Base-by-base conservation (phyloP, 1,139 yeast species). In the Zygotorulaspora mrakii region DNA sequence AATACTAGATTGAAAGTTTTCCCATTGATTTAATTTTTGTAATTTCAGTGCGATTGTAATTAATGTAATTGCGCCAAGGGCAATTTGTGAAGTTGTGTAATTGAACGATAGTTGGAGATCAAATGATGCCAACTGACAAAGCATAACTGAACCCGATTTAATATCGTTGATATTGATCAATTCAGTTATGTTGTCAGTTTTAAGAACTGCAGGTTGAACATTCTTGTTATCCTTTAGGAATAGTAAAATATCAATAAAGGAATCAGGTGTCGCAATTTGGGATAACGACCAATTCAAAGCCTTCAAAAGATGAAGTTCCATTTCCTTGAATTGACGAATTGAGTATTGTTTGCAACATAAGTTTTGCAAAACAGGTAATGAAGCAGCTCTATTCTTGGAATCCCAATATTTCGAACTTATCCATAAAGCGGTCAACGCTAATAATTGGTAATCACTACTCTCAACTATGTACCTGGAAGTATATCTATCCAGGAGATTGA, bases 401-500 rank as follows among this genome's bases (percentile, higher is more conserved):
- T 82, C 91, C 61, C 77, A 70, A 59, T 76, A 80, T 64, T 83
- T 83, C 48, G 87, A 77, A 31, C 84, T 74, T 37, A 82, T 73
- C 94, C 91, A 83, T 36, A 83, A 66, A 47, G 85, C 74, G 18
- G 87, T 77, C 45, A 82, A 69, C 2, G 88, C 89, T 45, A 82
- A 66, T 46, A 82, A 65, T 56, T 82, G 86, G 58, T 77, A 81
- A 21, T 57, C 52, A 14, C 53, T 46, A 33, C 85, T 85, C 66
- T 84, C 85, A 27, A 89, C 94, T 31, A 87, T 80, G 52, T 96
- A 76, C 53, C 79, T 79, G 23, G 96, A 83, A 59, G 95, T 82
- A 67, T 91, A 91, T 47, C 96, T 77, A 64, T 91, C 97, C 42
- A 89, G 75, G 50, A 91, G 79, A 62, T 82, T 84, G 64, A 88